Evolutionary conservation across 768 basidiomycete species (phyloP).

Genomic region (Terana coerulea): DNA sequence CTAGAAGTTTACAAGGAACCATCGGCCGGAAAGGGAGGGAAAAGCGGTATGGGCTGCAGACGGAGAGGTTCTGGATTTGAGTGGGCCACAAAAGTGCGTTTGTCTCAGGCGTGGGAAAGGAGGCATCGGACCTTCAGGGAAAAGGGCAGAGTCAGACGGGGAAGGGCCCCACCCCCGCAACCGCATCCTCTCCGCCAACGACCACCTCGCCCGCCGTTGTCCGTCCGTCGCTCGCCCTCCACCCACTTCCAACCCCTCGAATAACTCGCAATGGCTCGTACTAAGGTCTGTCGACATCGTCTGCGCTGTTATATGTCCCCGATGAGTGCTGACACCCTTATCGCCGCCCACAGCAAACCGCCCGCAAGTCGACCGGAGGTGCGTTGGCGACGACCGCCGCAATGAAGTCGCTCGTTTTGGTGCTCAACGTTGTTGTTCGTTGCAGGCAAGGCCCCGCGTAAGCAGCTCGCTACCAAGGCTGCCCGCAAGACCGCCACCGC

Average conservation of each 20-base stretch:
- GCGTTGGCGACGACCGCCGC: constrained; percentile 30
- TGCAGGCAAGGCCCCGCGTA: constrained; percentile 38
- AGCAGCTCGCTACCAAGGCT: constrained; percentile 44
- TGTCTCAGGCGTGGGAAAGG: constrained; percentile 25
- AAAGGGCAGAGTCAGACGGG: constrained; percentile 16
- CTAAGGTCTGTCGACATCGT: constrained; percentile 53
- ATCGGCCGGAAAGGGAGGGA: neutral
- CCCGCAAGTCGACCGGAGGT: constrained; percentile 99
- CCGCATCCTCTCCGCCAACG: constrained; percentile 15
- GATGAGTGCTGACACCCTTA: constrained; percentile 30
- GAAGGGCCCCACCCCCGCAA: constrained; percentile 20
- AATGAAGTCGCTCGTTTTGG: constrained; percentile 15
- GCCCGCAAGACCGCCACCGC: constrained; percentile 39
- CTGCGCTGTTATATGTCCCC: constrained; percentile 7
- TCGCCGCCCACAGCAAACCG: constrained; percentile 75
- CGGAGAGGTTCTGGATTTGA: constrained; percentile 15
- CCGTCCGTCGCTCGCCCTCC: constrained; percentile 14
- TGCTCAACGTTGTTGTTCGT: constrained; percentile 23
- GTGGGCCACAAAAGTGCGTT: constrained; percentile 9
- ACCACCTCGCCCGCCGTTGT: constrained; percentile 14
- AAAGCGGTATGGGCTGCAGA: neutral
- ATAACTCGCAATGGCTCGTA: constrained; percentile 67
- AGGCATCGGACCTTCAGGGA: constrained; percentile 20
- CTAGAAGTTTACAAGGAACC: too few species aligned
- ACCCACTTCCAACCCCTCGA: constrained; percentile 16